Evolutionary conservation across 148 eudicot species (phyloP), one percentile per base, ranked within the genome.

Genomic region (Vaccinium myrtillus): DNA sequence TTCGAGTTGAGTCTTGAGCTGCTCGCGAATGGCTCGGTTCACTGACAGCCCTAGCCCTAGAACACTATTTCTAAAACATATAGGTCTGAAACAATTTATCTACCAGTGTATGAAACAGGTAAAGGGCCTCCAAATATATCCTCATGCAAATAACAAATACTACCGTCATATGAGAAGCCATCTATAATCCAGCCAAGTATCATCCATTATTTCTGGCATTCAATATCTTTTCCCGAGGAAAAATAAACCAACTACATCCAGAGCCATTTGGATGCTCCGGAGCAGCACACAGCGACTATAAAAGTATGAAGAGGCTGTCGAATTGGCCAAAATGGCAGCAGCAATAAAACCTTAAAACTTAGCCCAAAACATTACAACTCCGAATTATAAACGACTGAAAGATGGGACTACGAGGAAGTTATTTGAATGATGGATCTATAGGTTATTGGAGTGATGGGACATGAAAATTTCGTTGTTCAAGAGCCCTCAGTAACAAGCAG

Each of bases 181-280:
- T n/a, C 54, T 48, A 19, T 32, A 16, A 18, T 16, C 9, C 27
- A 21, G 46, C 43, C 36, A 32, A 73, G 77, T 14, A 73, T 16
- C 49, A 73, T 73, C 36, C 18, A 73, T 73, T 73, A 36, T 36
- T 16, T 75, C 78, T 75, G 54, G 50, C 78, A 77, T 32, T 49
- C 19, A 76, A 9, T 76, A 6, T 19, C 23, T 75, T 18, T 19
- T 75, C 8, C 12, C 21, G 27, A 49, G 21, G 54, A 19, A 36
- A 77, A 18, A 50, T 5, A 48, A n/a, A 48, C 54, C 30, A 25
- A 5, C 51, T 4, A 51, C 27, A 48, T 77, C 58, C 32, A 77
- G 14, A 21, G 36, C 36, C 59, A n/a, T 12, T 15, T 77, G 32
- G 58, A 53, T 75, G 54, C 15, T 75, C n/a, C 78, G 48, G 11